Evolutionary conservation across 306 rosid genomes (phyloP).

Genomic region (Datisca glomerata): DNA sequence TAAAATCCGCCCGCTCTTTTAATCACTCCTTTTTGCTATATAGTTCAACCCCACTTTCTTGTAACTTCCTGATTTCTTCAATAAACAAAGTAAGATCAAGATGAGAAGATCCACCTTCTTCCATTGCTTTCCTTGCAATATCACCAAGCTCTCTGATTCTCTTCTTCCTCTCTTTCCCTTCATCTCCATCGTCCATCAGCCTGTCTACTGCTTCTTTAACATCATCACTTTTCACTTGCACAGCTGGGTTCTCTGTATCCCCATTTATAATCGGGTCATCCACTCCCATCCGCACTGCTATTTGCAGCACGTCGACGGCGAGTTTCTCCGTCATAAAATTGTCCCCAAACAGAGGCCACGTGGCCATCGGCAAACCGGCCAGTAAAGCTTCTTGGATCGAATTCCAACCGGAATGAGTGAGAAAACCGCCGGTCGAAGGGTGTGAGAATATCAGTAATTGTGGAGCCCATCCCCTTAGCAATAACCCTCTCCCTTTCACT

Average conservation of each 20-base stretch:
- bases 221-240: slow-evolving; percentile 29
- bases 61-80: slow-evolving; percentile 30
- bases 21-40: no score
- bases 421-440: slow-evolving; percentile 37
- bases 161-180: slow-evolving; percentile 25
- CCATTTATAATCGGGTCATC: slow-evolving; percentile 19
- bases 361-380: slow-evolving; percentile 44
- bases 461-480: slow-evolving; percentile 23
- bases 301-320: slow-evolving; percentile 21
- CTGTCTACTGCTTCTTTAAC: slow-evolving; percentile 17
- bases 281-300: slow-evolving; percentile 32
- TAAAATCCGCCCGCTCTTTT: no score
- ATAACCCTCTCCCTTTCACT: slow-evolving; percentile 3
- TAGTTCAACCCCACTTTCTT: no score
- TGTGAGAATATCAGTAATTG: slow-evolving; percentile 20
- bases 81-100: slow-evolving; percentile 19
- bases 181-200: slow-evolving; percentile 26
- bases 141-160: slow-evolving; percentile 21
- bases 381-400: slow-evolving; percentile 43
- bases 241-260: slow-evolving; percentile 17
- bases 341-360: slow-evolving; percentile 55
- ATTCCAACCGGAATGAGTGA: slow-evolving; percentile 75
- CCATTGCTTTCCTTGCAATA: slow-evolving; percentile 30
- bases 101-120: slow-evolving; percentile 54
- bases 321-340: slow-evolving; percentile 42